Conservation (phyloP, 352 stramenopile species). For the Globisporangium acanthophoron region DNA sequence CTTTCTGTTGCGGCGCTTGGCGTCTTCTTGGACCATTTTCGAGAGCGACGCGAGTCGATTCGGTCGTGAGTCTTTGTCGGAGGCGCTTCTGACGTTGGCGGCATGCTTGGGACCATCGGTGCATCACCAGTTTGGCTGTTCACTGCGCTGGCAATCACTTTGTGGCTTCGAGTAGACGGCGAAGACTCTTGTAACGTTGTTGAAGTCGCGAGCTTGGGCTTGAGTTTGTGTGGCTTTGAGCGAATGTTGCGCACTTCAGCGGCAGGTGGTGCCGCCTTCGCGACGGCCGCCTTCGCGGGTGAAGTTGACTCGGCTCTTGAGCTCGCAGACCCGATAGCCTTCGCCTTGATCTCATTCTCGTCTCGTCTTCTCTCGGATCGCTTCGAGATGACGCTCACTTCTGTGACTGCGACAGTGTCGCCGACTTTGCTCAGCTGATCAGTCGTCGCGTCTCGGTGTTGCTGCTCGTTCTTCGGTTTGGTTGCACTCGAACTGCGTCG, state of each 20-base stretch:
- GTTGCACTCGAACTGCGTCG: background rate
- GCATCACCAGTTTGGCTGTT: background rate
- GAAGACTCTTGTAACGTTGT: background rate
- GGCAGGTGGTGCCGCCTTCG: background rate
- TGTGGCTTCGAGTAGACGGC: background rate
- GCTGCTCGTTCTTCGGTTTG: background rate
- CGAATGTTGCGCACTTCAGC: background rate
- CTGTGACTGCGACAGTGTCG: background rate
- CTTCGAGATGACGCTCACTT: background rate
- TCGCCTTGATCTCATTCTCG: background rate
- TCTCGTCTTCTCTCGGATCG: background rate
- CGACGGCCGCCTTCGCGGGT: background rate
- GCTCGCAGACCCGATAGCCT: background rate
- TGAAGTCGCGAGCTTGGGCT: background rate
- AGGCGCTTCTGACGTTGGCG: background rate
- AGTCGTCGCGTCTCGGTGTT: background rate
- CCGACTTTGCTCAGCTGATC: background rate
- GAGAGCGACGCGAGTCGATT: background rate
- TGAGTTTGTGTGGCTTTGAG: background rate
- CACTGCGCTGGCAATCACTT: background rate
- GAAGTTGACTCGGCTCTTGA: background rate
- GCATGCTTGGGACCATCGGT: background rate
- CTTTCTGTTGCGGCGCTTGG: background rate
- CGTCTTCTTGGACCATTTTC: background rate
- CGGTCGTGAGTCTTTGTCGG: background rate